Evolutionary conservation across 2,329 filamentous ascomycete species (phyloP).

Genomic region (Xylaria sp.): DNA sequence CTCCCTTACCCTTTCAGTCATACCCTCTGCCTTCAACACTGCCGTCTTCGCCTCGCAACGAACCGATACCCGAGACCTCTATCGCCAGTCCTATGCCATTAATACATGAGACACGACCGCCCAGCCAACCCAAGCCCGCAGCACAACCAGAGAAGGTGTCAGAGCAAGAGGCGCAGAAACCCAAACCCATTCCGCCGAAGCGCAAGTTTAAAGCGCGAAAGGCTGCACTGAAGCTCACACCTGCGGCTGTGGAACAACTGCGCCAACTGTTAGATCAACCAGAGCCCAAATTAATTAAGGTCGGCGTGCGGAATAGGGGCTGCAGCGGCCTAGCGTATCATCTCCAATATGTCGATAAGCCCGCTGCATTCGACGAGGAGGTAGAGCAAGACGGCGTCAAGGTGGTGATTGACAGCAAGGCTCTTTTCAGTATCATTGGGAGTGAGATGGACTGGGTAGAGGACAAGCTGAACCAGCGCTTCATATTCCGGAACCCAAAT

Average conservation of each 20-base stretch:
- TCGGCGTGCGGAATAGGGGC: constrained; percentile 91
- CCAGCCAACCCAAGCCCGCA: constrained; percentile 31
- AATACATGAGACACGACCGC: constrained; percentile 59
- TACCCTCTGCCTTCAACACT: constrained; percentile 54
- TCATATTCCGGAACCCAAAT: constrained; percentile 96
- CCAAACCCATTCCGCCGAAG: constrained; percentile 63
- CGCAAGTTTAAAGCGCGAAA: constrained; percentile 81
- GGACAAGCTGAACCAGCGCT: constrained; percentile 89
- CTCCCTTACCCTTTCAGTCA: constrained; percentile 53
- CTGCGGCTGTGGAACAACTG: constrained; percentile 79
- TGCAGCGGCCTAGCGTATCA: constrained; percentile 95
- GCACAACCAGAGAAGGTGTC: constrained; percentile 48
- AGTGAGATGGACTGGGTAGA: constrained; percentile 99
- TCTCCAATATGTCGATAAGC: constrained; percentile 92
- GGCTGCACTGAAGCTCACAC: constrained; percentile 86
- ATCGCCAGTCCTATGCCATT: constrained; percentile 55
- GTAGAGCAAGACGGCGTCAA: constrained; percentile 96
- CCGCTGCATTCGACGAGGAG: constrained; percentile 84
- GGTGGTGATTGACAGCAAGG: constrained; percentile 96
- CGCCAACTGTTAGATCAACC: constrained; percentile 79
- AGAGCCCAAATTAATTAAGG: constrained; percentile 88
- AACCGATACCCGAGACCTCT: constrained; percentile 53
- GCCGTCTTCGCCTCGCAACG: constrained; percentile 49
- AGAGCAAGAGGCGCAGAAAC: constrained; percentile 71
- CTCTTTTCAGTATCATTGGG: constrained; percentile 95